Evolutionary conservation across 2,329 filamentous ascomycete species (phyloP).

Genomic region (Gyromitra esculenta): DNA sequence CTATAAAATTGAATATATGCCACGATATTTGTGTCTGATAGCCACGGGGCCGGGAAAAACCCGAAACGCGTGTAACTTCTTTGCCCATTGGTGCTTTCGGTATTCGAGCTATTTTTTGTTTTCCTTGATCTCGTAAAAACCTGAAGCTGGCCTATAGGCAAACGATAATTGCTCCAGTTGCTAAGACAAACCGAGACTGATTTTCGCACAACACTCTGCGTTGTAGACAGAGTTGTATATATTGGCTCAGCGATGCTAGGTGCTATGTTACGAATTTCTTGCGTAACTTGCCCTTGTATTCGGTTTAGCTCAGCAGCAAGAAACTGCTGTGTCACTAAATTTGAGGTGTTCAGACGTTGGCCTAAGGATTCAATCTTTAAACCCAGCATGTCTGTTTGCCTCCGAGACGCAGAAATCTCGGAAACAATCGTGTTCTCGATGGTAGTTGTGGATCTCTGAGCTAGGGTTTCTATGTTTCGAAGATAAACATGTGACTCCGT

Average conservation of each 20-base stretch:
- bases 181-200: conserved; percentile 20
- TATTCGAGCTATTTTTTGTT: neutral
- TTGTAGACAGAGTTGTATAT: conserved; percentile 16
- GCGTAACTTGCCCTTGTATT: conserved; percentile 2
- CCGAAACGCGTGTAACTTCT: conserved; percentile 3
- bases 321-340: neutral
- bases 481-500: conserved; percentile 25
- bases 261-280: neutral
- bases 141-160: conserved; percentile 24
- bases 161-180: conserved; percentile 7
- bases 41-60: conserved; percentile 27
- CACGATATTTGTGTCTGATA: conserved; percentile 14
- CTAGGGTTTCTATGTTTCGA: conserved; percentile 3
- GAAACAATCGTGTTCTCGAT: conserved; percentile 9
- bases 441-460: conserved; percentile 16
- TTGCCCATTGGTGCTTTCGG: neutral
- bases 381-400: neutral
- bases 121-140: conserved; percentile 23
- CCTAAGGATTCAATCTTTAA: conserved; percentile 22
- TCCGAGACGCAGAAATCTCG: conserved; percentile 10
- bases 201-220: conserved; percentile 13
- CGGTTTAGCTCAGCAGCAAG: neutral
- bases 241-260: conserved; percentile 5
- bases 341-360: neutral
- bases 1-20: neutral